Evolutionary conservation across 495 filamentous ascomycete genomes (phyloP).

Genomic region (Lindgomyces ingoldianus): DNA sequence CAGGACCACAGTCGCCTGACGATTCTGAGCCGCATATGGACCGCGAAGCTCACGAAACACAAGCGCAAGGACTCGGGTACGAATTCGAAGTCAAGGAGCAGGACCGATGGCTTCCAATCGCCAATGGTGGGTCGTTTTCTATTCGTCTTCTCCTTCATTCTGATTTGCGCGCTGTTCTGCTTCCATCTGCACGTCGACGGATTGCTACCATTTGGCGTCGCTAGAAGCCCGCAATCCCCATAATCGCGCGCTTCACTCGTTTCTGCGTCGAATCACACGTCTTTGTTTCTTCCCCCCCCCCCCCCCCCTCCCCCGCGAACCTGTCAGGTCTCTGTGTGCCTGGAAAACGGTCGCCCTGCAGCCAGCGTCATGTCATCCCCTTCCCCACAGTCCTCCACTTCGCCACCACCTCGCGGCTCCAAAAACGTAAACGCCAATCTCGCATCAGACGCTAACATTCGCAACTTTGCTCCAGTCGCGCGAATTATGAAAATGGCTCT

Average conservation of each 20-base stretch:
- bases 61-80: conserved; percentile 66
- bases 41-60: conserved; percentile 64
- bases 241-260: conserved; percentile 47
- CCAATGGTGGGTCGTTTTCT: conserved; percentile 84
- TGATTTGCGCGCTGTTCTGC: conserved; percentile 61
- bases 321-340: conserved; percentile 29
- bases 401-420: conserved; percentile 35
- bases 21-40: conserved; percentile 73
- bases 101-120: conserved; percentile 99
- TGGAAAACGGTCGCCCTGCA: conserved; percentile 39
- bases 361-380: conserved; percentile 41
- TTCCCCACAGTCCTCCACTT: conserved; percentile 51
- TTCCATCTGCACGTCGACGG: conserved; percentile 49
- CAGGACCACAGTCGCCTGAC: conserved; percentile 89
- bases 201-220: conserved; percentile 51
- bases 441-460: conserved; percentile 80
- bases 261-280: conserved; percentile 44
- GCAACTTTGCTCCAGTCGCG: conserved; percentile 88
- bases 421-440: conserved; percentile 29
- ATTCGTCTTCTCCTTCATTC: conserved; percentile 28
- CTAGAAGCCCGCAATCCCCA: conserved; percentile 50
- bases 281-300: no score
- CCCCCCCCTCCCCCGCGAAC: conserved; percentile 9
- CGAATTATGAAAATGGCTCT: conserved; percentile 98
- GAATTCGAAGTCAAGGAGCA: conserved; percentile 99